phyloP scores from a whole-genome alignment of 2,329 filamentous ascomycete genomes.

The Apiospora pterosperma region DNA sequence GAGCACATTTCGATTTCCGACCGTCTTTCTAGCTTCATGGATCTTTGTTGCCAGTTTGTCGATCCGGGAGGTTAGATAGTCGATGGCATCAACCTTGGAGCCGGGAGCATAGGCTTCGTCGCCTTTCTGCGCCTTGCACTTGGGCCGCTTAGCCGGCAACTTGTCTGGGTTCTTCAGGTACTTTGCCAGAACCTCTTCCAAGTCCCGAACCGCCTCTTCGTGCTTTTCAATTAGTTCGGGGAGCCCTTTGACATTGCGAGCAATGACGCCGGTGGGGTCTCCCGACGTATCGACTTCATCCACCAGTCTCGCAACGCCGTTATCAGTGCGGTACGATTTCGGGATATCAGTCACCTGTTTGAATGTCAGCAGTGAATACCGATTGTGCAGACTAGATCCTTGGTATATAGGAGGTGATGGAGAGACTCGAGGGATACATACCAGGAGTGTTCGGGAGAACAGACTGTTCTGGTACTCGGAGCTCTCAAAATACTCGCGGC shows the following conservation, averaged over 20 bases:
- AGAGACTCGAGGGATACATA: slow-evolving; percentile 28
- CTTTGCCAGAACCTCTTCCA: slow-evolving; percentile 81
- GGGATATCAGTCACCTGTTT: slow-evolving; percentile 80
- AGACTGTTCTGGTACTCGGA: slow-evolving; percentile 85
- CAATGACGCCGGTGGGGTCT: slow-evolving; percentile 76
- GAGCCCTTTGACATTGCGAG: slow-evolving; percentile 87
- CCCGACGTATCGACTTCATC: slow-evolving; percentile 62
- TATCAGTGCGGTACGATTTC: slow-evolving; percentile 71
- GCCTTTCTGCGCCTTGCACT: slow-evolving; percentile 76
- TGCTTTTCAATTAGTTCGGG: slow-evolving; percentile 84
- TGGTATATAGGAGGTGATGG: background rate
- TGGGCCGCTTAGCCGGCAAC: slow-evolving; percentile 72
- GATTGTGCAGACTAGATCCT: background rate
- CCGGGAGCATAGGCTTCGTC: slow-evolving; percentile 66
- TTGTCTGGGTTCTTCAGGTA: slow-evolving; percentile 86
- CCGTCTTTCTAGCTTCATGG: slow-evolving; percentile 72
- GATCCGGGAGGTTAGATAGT: slow-evolving; percentile 86
- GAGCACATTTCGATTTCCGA: slow-evolving; percentile 86
- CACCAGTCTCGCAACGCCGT: slow-evolving; percentile 81
- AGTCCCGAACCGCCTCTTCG: slow-evolving; percentile 71
- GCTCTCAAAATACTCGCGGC: slow-evolving; percentile 78
- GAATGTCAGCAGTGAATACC: slow-evolving; percentile 48
- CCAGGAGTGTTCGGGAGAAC: slow-evolving; percentile 70
- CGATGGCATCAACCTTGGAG: slow-evolving; percentile 87
- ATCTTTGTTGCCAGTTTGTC: slow-evolving; percentile 79